phyloP scores from a whole-genome alignment of 164 flowering plant species.

The Platanus orientalis region DNA sequence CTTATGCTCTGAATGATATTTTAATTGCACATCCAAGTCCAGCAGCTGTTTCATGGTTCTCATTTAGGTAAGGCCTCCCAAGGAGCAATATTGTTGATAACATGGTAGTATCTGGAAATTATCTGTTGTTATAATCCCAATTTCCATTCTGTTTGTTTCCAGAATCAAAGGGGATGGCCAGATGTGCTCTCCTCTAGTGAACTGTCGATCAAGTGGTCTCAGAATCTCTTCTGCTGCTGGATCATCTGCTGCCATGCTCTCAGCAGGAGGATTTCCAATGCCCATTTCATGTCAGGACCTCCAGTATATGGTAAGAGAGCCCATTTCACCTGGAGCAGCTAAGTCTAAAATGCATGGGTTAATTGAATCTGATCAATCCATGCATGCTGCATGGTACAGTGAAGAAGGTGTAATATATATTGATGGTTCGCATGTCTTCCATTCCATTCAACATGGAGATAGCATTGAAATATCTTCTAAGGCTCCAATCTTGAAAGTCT shows the following conservation, averaged over 20 bases:
- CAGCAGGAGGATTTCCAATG: constrained; percentile 85
- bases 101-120: background rate
- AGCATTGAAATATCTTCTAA: constrained; percentile 53
- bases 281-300: constrained; percentile 60
- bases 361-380: constrained; percentile 49
- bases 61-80: constrained; percentile 50
- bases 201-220: constrained; percentile 81
- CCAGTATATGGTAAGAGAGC: constrained; percentile 95
- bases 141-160: constrained; percentile 12
- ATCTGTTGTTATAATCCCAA: background rate
- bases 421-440: constrained; percentile 70
- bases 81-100: background rate
- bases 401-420: constrained; percentile 62
- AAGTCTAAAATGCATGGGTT: constrained; percentile 60
- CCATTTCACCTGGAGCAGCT: constrained; percentile 44
- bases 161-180: constrained; percentile 48
- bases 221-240: constrained; percentile 94
- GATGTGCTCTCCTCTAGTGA: constrained; percentile 32
- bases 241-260: constrained; percentile 94
- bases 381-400: constrained; percentile 61
- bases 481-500: constrained; percentile 68
- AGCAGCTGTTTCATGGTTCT: constrained; percentile 78
- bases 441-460: constrained; percentile 53
- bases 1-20: constrained; percentile 79
- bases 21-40: constrained; percentile 88